Evolutionary conservation across 2,329 filamentous ascomycete genomes (phyloP).

Genomic region (Colletotrichum spinosum): DNA sequence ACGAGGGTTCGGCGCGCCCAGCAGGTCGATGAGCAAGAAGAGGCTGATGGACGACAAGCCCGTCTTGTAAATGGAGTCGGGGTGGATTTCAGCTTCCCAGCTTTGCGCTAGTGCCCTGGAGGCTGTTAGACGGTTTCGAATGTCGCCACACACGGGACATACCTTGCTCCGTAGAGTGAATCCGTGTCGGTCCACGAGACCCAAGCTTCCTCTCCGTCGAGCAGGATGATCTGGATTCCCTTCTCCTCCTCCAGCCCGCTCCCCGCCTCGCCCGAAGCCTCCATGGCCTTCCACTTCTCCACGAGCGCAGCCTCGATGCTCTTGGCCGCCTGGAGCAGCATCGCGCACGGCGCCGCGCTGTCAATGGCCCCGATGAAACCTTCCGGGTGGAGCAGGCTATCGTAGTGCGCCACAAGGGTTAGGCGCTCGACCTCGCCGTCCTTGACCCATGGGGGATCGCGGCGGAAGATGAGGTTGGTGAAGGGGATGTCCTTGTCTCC

Average conservation of each 20-base stretch:
- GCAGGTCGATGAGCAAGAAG: constrained; percentile 91
- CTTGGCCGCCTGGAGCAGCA: constrained; percentile 87
- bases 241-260: constrained; percentile 76
- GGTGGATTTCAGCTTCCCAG: constrained; percentile 80
- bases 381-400: constrained; percentile 81
- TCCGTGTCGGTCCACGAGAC: constrained; percentile 81
- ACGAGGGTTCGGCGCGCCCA: constrained; percentile 75
- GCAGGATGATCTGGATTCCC: constrained; percentile 87
- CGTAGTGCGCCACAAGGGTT: constrained; percentile 94
- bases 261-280: constrained; percentile 65
- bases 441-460: constrained; percentile 86
- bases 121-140: constrained; percentile 2
- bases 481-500: constrained; percentile 81
- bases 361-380: constrained; percentile 96
- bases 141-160: constrained; percentile 40
- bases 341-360: constrained; percentile 93
- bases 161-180: constrained; percentile 89
- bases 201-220: constrained; percentile 97
- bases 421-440: constrained; percentile 82
- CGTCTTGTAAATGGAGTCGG: constrained; percentile 80
- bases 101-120: constrained; percentile 76
- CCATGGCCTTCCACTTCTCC: constrained; percentile 83
- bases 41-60: constrained; percentile 84
- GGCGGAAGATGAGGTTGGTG: constrained; percentile 84
- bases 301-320: constrained; percentile 84